Conservation (phyloP, 345 rosid species). For the Citropsis articulata region DNA sequence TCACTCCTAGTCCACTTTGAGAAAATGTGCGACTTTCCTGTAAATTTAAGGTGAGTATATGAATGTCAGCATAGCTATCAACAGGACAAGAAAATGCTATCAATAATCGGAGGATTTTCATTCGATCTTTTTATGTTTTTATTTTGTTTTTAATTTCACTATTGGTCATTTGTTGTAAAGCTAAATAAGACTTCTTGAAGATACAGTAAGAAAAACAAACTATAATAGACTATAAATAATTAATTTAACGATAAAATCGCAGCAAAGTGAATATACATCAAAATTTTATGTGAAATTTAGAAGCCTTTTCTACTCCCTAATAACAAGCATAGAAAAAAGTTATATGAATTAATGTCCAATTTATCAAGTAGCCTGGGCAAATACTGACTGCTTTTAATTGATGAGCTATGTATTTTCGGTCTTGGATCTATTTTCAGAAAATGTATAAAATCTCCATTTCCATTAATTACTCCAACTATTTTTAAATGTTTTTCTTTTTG, state of each 20-base stretch:
- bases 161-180: not conserved
- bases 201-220: no score
- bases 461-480: no score
- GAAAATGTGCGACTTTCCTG: conserved; percentile 50
- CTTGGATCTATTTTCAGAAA: not conserved
- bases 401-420: not conserved
- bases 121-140: not conserved
- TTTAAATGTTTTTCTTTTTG: no score
- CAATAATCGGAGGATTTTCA: not conserved
- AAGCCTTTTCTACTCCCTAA: not conserved
- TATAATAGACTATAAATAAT: not conserved
- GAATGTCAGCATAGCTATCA: not conserved
- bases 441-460: not conserved
- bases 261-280: no score
- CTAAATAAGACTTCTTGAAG: not conserved
- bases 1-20: conserved; percentile 42
- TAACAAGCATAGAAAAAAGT: not conserved
- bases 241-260: no score
- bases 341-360: not conserved
- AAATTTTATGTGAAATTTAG: not conserved
- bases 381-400: not conserved
- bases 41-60: not conserved
- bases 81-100: not conserved
- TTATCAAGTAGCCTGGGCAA: not conserved
- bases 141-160: not conserved